A percentile compares a stretch with the other conserved stretches of the same genome.
Evolutionary conservation across 768 basidiomycete genomes (phyloP).

Genomic region (Kwoniella shandongensis): DNA sequence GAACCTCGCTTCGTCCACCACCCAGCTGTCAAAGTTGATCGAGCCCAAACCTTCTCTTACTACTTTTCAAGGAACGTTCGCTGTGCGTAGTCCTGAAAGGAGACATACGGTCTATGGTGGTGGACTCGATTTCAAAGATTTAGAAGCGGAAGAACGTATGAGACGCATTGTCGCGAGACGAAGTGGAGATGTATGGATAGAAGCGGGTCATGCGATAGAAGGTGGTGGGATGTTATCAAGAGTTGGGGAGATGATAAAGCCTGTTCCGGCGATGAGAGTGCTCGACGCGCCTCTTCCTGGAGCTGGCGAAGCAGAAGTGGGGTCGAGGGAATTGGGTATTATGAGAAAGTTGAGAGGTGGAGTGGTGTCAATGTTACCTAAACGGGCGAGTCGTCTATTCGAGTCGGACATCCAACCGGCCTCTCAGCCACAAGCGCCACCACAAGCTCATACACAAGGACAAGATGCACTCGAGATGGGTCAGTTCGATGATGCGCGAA

Average conservation of each 20-base stretch:
- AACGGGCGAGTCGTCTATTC: constrained; percentile 19
- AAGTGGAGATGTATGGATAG: constrained; percentile 43
- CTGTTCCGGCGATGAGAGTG: constrained; percentile 40
- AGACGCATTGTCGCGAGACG: constrained; percentile 33
- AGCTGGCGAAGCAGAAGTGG: neutral
- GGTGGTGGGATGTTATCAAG: constrained; percentile 25
- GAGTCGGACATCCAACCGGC: neutral
- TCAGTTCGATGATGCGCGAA: constrained; percentile 23
- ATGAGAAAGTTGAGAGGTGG: constrained; percentile 21
- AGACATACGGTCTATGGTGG: constrained; percentile 39
- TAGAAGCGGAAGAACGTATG: constrained; percentile 28
- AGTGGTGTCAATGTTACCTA: constrained; percentile 36
- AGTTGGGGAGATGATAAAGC: constrained; percentile 44
- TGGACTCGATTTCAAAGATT: constrained; percentile 12
- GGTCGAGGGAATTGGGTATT: neutral
- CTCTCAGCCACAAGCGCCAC: too few relatives aligned
- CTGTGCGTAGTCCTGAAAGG: constrained; percentile 3
- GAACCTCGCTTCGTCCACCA: constrained; percentile 12
- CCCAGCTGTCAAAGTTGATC: constrained; percentile 26
- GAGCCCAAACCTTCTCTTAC: constrained; percentile 40
- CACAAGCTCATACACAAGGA: too few relatives aligned
- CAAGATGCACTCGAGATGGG: constrained; percentile 19
- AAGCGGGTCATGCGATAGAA: constrained; percentile 38
- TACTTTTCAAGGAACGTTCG: constrained; percentile 19
- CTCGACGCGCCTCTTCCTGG: constrained; percentile 17